phyloP scores from a whole-genome alignment of 2,329 filamentous ascomycete genomes.

The Catunica adiposa region DNA sequence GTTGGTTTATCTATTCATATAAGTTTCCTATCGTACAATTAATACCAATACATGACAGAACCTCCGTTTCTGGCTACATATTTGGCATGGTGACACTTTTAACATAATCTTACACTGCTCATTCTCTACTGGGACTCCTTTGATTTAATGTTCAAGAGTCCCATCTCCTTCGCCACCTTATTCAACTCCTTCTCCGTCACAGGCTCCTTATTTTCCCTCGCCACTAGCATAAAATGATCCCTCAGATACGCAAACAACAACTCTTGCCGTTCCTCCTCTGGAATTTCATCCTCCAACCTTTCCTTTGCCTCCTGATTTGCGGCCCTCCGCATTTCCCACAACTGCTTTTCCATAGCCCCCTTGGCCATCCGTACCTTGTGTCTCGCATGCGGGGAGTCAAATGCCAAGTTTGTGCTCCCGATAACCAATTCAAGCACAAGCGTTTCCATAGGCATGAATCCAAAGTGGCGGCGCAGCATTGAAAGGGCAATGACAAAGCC shows the following conservation, averaged over 20 bases:
- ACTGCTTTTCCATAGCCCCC: constrained; percentile 26
- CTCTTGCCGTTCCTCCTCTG: constrained; percentile 22
- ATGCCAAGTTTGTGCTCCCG: constrained; percentile 28
- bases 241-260: constrained; percentile 29
- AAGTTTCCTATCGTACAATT: constrained; percentile 7
- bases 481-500: constrained; percentile 31
- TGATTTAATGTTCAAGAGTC: constrained; percentile 22
- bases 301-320: constrained; percentile 15
- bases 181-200: constrained; percentile 18
- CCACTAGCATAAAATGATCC: constrained; percentile 10
- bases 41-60: neutral
- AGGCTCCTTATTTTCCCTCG: constrained; percentile 12
- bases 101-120: neutral
- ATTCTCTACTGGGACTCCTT: constrained; percentile 8
- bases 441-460: constrained; percentile 28
- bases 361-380: constrained; percentile 27
- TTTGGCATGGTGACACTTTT: neutral
- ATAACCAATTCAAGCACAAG: constrained; percentile 32
- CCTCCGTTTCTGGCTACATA: neutral
- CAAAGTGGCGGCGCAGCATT: constrained; percentile 27
- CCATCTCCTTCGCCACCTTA: constrained; percentile 27
- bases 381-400: constrained; percentile 26
- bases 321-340: constrained; percentile 8
- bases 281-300: constrained; percentile 19
- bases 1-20: neutral